Conservation (phyloP, 1,284 basidiomycete species). For the Boletellus sp. region DNA sequence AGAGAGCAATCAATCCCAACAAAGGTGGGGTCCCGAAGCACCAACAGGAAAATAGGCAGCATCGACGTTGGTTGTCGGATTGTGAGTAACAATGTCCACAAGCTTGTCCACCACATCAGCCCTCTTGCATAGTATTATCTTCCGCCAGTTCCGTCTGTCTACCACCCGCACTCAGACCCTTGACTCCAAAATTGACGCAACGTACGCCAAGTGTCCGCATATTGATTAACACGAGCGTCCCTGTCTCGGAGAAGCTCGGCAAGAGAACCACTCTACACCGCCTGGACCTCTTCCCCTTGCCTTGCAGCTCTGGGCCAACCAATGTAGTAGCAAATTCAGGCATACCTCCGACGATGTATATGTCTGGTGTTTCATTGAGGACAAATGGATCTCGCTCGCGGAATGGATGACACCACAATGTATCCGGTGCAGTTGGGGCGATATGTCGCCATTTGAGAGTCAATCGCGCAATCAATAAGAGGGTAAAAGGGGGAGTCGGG, state of each 20-base stretch:
- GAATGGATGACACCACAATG: conserved; percentile 97
- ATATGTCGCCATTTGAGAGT: conserved; percentile 93
- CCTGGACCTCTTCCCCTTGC: conserved; percentile 32
- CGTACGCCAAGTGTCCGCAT: conserved; percentile 50
- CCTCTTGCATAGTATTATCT: conserved; percentile 25
- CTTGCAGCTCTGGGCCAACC: conserved; percentile 39
- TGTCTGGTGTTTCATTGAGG: conserved; percentile 76
- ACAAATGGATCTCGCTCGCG: conserved; percentile 88
- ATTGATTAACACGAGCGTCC: conserved; percentile 56
- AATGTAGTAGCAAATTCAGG: conserved; percentile 75
- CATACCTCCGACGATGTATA: conserved; percentile 94
- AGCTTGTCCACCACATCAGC: conserved; percentile 8
- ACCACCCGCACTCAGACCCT: conserved; percentile 23
- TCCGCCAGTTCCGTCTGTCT: conserved; percentile 3
- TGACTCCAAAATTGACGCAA: conserved; percentile 31
- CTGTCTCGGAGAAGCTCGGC: conserved; percentile 76
- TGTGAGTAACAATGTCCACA: not conserved
- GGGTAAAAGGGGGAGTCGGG: conserved; percentile 58
- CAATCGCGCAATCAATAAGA: conserved; percentile 70
- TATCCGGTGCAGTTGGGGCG: conserved; percentile 97
- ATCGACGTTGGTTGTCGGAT: no score
- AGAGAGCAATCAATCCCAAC: not conserved
- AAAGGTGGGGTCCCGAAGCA: not conserved
- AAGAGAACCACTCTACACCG: conserved; percentile 78
- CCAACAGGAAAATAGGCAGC: not conserved